These are phyloP conservation scores for Pleurotus citrinopileatus DNA, from an alignment of 768 basidiomycete genomes.

Conservation along the genomic window DNA sequence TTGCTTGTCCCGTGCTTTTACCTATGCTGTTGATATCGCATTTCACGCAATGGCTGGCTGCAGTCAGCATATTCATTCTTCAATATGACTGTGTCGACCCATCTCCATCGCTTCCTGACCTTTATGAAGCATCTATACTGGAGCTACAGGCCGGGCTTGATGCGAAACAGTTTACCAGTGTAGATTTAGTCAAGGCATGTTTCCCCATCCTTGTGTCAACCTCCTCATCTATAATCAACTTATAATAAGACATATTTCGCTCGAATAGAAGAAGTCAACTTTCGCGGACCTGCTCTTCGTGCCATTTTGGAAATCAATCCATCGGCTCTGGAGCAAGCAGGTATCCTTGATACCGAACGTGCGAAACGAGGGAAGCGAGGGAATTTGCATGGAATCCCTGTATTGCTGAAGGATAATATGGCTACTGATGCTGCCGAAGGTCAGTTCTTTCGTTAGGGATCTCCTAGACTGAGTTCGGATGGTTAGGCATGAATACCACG, in stretches of 20 bases:
- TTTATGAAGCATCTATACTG: slow-evolving; percentile 56
- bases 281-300: slow-evolving; percentile 49
- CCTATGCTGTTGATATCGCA: not conserved
- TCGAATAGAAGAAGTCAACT: slow-evolving; percentile 68
- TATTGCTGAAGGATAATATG: slow-evolving; percentile 18
- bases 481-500: slow-evolving; percentile 17
- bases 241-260: slow-evolving; percentile 56
- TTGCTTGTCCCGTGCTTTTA: not conserved
- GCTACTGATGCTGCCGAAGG: slow-evolving; percentile 13
- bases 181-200: slow-evolving; percentile 58
- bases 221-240: not conserved
- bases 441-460: not conserved
- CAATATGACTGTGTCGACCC: not conserved
- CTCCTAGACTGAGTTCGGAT: not conserved
- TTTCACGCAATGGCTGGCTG: not conserved
- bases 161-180: slow-evolving; percentile 49
- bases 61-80: not conserved
- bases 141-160: slow-evolving; percentile 54
- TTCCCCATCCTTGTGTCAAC: not conserved
- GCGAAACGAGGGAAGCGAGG: slow-evolving; percentile 13
- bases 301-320: not conserved
- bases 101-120: slow-evolving; percentile 40
- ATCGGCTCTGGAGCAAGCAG: not conserved
- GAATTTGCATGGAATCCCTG: slow-evolving; percentile 17
- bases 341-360: not conserved